These are phyloP conservation scores for Phytophthora kernoviae DNA, from an alignment of 352 stramenopile genomes.

Conservation along the genomic window DNA sequence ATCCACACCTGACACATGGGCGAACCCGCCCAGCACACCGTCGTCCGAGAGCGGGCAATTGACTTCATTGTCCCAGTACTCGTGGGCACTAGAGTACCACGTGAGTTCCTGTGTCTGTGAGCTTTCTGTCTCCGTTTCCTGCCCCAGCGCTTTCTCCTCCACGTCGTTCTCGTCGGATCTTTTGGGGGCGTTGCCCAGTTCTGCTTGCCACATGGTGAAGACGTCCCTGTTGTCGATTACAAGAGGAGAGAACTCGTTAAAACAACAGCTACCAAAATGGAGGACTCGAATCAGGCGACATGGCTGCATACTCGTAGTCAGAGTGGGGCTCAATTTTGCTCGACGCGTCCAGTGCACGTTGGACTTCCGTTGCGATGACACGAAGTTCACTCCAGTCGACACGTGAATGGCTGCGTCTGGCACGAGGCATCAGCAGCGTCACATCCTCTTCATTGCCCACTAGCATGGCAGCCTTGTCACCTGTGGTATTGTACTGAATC, in stretches of 20 bases:
- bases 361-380: constrained; percentile 54
- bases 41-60: constrained; percentile 94
- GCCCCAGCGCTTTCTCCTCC: not conserved
- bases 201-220: constrained; percentile 74
- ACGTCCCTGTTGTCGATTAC: constrained; percentile 44
- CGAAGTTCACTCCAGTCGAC: constrained; percentile 69
- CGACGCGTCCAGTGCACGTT: constrained; percentile 65
- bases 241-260: not conserved
- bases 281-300: not conserved
- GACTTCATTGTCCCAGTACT: constrained; percentile 87
- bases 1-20: constrained; percentile 82
- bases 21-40: constrained; percentile 93
- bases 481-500: not conserved
- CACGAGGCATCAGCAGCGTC: constrained; percentile 15
- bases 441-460: constrained; percentile 4
- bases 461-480: too few species aligned
- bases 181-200: constrained; percentile 48
- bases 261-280: not conserved
- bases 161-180: constrained; percentile 8
- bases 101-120: constrained; percentile 22
- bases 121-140: not conserved
- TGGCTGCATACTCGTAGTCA: constrained; percentile 59
- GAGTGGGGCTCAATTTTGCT: constrained; percentile 51
- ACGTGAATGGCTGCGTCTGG: constrained; percentile 25
- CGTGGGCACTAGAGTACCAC: constrained; percentile 79